Percentiles rank a stretch among this genome's conserved stretches.
phyloP scores from a whole-genome alignment of 805 yeast genomes.

The Yarrowia yakushimensis region DNA sequence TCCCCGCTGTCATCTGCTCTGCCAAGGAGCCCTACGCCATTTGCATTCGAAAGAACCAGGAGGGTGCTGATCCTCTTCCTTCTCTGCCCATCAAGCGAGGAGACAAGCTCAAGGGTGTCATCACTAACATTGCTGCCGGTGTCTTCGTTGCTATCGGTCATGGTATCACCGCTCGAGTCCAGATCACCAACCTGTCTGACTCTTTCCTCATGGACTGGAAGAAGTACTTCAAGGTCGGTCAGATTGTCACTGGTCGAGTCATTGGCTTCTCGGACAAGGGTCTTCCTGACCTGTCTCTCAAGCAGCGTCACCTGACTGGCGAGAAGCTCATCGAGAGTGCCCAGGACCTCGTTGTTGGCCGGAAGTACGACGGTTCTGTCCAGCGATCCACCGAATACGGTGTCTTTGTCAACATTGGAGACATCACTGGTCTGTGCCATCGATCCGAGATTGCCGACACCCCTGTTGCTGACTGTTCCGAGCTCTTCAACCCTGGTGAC shows the following conservation, averaged over 20 bases:
- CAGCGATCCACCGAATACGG: conserved; percentile 82
- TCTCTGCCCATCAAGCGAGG: conserved; percentile 52
- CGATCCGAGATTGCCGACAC: conserved; percentile 71
- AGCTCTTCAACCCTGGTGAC: conserved; percentile 84
- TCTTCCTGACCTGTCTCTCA: conserved; percentile 71
- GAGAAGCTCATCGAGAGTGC: conserved; percentile 33
- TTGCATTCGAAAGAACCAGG: conserved; percentile 4
- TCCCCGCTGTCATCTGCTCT: conserved; percentile 34
- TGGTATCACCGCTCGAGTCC: conserved; percentile 69
- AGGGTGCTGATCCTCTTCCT: conserved; percentile 13
- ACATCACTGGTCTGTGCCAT: conserved; percentile 84
- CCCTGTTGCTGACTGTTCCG: conserved; percentile 52
- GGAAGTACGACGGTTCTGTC: conserved; percentile 71
- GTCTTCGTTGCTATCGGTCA: conserved; percentile 74
- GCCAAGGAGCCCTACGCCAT: conserved; percentile 39
- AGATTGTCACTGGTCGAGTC: conserved; percentile 71
- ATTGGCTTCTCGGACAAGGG: conserved; percentile 44
- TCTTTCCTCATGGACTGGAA: conserved; percentile 85
- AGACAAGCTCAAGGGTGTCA: conserved; percentile 74
- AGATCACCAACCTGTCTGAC: conserved; percentile 78
- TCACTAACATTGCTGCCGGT: conserved; percentile 69
- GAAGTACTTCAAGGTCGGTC: conserved; percentile 64
- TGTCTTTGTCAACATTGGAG: conserved; percentile 73
- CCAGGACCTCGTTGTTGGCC: conserved; percentile 66
- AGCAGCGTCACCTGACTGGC: conserved; percentile 76